Conservation (phyloP, 2,329 filamentous ascomycete genomes). For the Fusarium torulosum region DNA sequence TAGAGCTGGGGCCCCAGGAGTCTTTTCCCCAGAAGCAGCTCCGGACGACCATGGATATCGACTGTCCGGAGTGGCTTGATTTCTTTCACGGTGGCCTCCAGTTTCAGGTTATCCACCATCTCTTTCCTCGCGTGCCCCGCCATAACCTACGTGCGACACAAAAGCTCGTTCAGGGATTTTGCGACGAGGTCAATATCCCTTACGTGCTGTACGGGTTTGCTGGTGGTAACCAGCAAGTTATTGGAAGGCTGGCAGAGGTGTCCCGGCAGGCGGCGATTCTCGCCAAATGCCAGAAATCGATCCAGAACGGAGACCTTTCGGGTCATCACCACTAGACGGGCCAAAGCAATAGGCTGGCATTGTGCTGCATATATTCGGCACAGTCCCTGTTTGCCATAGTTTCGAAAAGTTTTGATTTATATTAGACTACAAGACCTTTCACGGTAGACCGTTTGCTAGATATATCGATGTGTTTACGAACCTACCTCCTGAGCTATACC, state of each 20-base stretch:
- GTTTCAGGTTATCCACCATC: constrained; percentile 89
- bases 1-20: constrained; percentile 84
- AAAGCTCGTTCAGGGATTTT: constrained; percentile 83
- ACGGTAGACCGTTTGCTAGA: constrained; percentile 7
- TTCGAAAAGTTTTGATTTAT: background rate
- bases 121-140: constrained; percentile 85
- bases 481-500: background rate
- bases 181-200: constrained; percentile 82
- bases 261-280: constrained; percentile 82
- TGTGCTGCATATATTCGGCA: constrained; percentile 29
- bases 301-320: constrained; percentile 52
- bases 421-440: constrained; percentile 1
- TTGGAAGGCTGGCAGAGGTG: constrained; percentile 81
- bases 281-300: constrained; percentile 76
- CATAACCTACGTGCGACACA: constrained; percentile 85
- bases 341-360: background rate
- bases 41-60: constrained; percentile 93
- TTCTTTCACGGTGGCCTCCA: constrained; percentile 91
- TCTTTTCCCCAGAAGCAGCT: constrained; percentile 93
- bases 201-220: constrained; percentile 90
- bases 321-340: constrained; percentile 34
- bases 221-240: constrained; percentile 84
- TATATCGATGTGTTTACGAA: constrained; percentile 27
- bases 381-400: background rate
- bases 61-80: constrained; percentile 88